Conservation (phyloP, 2,329 filamentous ascomycete species). For the Emergomyces africanus region DNA sequence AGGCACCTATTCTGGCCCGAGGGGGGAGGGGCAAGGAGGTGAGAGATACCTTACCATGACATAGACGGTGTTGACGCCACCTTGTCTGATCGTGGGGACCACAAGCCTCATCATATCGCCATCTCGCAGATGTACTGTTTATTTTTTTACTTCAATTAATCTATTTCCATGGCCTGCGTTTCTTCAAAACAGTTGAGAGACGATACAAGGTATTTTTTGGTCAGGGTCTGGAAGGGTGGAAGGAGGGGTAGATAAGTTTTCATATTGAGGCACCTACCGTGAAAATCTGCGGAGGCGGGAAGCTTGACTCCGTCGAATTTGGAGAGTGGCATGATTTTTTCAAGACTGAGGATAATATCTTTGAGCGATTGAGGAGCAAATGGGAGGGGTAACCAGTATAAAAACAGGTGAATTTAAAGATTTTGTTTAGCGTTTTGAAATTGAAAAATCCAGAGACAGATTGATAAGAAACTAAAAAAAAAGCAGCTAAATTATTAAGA, state of each 20-base stretch:
- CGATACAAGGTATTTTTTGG: neutral
- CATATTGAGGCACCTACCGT: constrained; percentile 26
- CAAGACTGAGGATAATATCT: neutral
- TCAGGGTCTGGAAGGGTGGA: constrained; percentile 10
- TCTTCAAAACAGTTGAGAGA: neutral
- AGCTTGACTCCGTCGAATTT: constrained; percentile 35
- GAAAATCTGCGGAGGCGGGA: constrained; percentile 54
- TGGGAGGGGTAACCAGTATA: too few species aligned
- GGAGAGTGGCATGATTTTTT: constrained; percentile 20
- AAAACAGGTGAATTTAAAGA: too few species aligned
- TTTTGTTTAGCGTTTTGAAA: too few species aligned
- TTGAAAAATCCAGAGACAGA: too few species aligned
- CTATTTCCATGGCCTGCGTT: neutral
- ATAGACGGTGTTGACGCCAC: constrained; percentile 53
- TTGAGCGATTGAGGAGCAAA: too few species aligned
- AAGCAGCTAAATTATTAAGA: too few species aligned
- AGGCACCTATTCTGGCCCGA: neutral
- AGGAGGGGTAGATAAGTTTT: constrained; percentile 3
- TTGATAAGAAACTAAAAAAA: too few species aligned
- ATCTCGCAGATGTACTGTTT: constrained; percentile 53
- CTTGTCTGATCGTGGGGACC: constrained; percentile 42
- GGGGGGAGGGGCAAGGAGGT: neutral
- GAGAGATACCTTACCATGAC: constrained; percentile 33
- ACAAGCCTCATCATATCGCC: constrained; percentile 49
- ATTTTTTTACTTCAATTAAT: neutral